A percentile compares a stretch with the other conserved stretches of the same genome.
These are phyloP conservation scores for Astragalus glycyphyllos DNA, from an alignment of 306 rosid genomes.

Conservation along the genomic window DNA sequence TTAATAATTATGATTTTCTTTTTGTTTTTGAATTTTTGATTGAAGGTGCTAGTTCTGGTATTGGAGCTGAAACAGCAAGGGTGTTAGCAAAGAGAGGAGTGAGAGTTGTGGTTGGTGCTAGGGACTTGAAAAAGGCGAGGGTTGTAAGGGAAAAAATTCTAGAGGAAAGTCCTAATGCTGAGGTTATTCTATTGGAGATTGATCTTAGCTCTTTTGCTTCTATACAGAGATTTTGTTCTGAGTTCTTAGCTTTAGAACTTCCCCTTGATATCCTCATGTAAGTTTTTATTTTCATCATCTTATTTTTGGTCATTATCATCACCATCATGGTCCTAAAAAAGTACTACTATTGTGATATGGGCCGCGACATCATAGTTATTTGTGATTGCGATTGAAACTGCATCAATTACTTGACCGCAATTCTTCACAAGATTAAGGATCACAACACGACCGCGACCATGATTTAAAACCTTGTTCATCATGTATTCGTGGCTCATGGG, in stretches of 20 bases:
- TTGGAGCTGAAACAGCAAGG: slow-evolving; percentile 96
- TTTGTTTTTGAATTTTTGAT: slow-evolving; percentile 31
- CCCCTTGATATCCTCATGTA: slow-evolving; percentile 91
- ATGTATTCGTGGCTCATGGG: neutral
- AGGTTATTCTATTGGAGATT: slow-evolving; percentile 74
- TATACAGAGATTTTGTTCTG: slow-evolving; percentile 68
- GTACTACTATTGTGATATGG: no score
- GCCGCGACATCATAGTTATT: no score
- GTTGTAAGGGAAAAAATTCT: slow-evolving; percentile 67
- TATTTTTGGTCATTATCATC: no score
- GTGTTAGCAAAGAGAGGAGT: slow-evolving; percentile 93
- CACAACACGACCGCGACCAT: neutral
- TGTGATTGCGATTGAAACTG: no score
- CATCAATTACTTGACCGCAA: no score
- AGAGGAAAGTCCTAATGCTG: slow-evolving; percentile 74
- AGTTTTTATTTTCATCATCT: slow-evolving; percentile 21
- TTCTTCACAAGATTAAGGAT: no score
- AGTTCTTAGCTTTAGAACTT: slow-evolving; percentile 70
- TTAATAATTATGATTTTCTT: no score
- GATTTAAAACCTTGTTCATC: no score
- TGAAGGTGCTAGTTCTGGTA: slow-evolving; percentile 86
- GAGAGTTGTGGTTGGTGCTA: slow-evolving; percentile 83
- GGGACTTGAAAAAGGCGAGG: slow-evolving; percentile 71
- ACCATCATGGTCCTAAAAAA: no score
- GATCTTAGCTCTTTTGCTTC: slow-evolving; percentile 92